Conservation (phyloP, 306 rosid species). For the Datisca glomerata region DNA sequence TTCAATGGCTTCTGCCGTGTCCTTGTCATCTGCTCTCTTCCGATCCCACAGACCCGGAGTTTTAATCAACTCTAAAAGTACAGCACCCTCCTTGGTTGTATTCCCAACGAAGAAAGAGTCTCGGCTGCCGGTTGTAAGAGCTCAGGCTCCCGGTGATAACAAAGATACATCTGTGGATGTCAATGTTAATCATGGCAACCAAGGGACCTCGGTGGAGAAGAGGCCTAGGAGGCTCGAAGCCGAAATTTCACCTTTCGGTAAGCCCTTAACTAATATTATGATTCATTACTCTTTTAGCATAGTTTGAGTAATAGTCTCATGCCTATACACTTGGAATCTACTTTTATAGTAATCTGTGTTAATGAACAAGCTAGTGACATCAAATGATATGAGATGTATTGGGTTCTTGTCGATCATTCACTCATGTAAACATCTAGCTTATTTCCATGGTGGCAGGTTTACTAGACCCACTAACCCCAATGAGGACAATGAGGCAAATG, state of each 20-base stretch:
- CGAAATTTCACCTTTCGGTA: conserved; percentile 63
- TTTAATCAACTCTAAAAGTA: not conserved
- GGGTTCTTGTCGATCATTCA: no score
- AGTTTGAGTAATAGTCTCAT: not conserved
- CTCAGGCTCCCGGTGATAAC: conserved; percentile 28
- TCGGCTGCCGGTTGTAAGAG: conserved; percentile 22
- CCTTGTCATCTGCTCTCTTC: conserved; percentile 25
- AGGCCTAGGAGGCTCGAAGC: conserved; percentile 34
- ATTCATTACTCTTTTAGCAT: not conserved
- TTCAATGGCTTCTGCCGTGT: conserved; percentile 44
- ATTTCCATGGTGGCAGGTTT: conserved; percentile 24
- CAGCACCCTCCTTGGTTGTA: conserved; percentile 20
- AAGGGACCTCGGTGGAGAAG: conserved; percentile 26
- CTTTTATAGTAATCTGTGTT: not conserved
- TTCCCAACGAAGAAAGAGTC: conserved; percentile 19
- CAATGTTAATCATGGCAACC: conserved; percentile 25
- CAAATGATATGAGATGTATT: no score
- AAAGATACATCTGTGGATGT: conserved; percentile 48
- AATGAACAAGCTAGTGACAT: not conserved
- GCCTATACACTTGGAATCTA: not conserved
- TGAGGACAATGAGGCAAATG: conserved; percentile 76
- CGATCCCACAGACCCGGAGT: conserved; percentile 20
- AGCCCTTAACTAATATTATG: not conserved
- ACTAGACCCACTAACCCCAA: conserved; percentile 60
- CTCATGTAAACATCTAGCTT: not conserved